phyloP scores from a whole-genome alignment of 148 eudicot species.

The Rhododendron ovatum region DNA sequence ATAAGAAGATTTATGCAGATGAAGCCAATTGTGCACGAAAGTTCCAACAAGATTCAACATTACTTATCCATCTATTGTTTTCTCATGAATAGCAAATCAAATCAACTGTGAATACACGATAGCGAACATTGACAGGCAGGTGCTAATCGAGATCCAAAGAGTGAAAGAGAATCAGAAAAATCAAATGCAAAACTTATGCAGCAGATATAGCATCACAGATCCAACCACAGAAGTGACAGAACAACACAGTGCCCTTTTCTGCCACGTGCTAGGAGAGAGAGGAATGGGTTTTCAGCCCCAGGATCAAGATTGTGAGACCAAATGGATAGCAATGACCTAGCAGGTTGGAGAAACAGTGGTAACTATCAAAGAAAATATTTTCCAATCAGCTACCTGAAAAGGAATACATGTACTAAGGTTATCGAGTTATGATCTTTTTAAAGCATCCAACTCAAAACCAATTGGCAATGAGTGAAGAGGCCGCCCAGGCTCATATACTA shows the following conservation, averaged over 20 bases:
- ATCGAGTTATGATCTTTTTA: background rate
- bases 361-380: background rate
- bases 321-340: background rate
- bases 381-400: background rate
- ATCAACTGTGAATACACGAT: background rate
- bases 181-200: background rate
- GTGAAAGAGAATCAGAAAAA: background rate
- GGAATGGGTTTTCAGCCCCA: background rate
- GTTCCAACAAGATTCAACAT: background rate
- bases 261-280: background rate
- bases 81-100: background rate
- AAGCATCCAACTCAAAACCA: no score
- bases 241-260: background rate
- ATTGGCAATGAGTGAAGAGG: no score
- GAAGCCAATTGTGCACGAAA: slow-evolving; percentile 5
- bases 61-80: background rate
- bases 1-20: slow-evolving; percentile 14
- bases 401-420: background rate
- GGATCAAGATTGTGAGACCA: background rate
- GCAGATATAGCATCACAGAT: slow-evolving; percentile 1
- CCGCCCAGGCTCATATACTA: no score
- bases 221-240: background rate
- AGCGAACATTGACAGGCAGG: background rate
- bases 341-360: background rate
- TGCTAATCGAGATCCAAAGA: background rate